A percentile compares a stretch with the other conserved stretches of the same genome.
phyloP scores from a whole-genome alignment of 805 yeast genomes.

The Yamadazyma akitaensis region DNA sequence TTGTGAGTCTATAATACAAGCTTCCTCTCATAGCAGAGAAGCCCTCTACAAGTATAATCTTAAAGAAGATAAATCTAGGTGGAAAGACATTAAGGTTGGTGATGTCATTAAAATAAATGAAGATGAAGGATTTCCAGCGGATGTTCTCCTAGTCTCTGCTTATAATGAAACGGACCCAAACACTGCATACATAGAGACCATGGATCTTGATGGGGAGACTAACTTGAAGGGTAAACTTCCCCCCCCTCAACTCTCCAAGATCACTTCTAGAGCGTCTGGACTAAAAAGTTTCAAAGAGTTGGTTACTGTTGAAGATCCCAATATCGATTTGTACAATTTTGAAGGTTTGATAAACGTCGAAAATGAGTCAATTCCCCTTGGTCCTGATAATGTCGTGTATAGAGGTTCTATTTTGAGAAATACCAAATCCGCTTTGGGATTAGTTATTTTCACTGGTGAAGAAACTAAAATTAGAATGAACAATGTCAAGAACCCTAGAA shows the following conservation, averaged over 20 bases:
- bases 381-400: constrained; percentile 79
- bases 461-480: constrained; percentile 96
- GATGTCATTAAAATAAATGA: constrained; percentile 68
- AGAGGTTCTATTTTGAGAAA: constrained; percentile 89
- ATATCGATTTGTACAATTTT: constrained; percentile 83
- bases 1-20: background rate
- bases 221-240: constrained; percentile 76
- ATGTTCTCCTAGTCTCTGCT: constrained; percentile 68
- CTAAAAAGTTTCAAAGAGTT: constrained; percentile 49
- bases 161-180: constrained; percentile 53
- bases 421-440: constrained; percentile 68
- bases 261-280: constrained; percentile 47
- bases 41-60: constrained; percentile 30
- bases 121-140: constrained; percentile 96
- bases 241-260: constrained; percentile 56
- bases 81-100: constrained; percentile 89
- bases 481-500: constrained; percentile 82
- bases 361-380: constrained; percentile 52
- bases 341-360: constrained; percentile 66
- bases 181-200: constrained; percentile 76
- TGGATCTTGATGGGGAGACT: constrained; percentile 98
- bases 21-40: constrained; percentile 12
- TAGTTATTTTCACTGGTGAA: constrained; percentile 91
- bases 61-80: constrained; percentile 35
- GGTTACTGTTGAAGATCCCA: constrained; percentile 84